Evolutionary conservation across 495 filamentous ascomycete species (phyloP).

Genomic region (Penicillium antarcticum): DNA sequence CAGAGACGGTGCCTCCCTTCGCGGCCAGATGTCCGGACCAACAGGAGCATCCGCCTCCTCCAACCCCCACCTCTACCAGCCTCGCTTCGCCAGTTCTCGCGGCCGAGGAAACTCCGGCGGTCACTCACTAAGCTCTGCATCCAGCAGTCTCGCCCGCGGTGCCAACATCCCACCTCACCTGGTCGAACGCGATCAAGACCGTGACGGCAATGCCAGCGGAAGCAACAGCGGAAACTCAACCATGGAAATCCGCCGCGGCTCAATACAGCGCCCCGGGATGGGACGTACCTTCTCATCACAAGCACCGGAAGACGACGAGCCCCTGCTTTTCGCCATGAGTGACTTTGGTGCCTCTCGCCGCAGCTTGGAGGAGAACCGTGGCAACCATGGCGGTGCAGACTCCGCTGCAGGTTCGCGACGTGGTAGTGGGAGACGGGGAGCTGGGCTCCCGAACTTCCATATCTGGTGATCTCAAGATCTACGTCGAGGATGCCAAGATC

Average conservation of each 20-base stretch:
- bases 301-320: slow-evolving; percentile 66
- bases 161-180: slow-evolving; percentile 32
- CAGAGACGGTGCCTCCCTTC: slow-evolving; percentile 37
- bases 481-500: not conserved
- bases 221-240: slow-evolving; percentile 45
- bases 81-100: slow-evolving; percentile 38
- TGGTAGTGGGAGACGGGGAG: slow-evolving; percentile 37
- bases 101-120: slow-evolving; percentile 41
- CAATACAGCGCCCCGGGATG: slow-evolving; percentile 31
- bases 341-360: slow-evolving; percentile 69
- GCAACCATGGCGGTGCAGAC: slow-evolving; percentile 36
- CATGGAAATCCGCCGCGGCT: slow-evolving; percentile 33
- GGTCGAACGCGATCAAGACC: slow-evolving; percentile 36
- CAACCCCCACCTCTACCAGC: slow-evolving; percentile 36
- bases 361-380: slow-evolving; percentile 68
- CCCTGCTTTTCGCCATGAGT: slow-evolving; percentile 83
- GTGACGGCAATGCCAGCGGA: slow-evolving; percentile 52
- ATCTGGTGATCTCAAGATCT: slow-evolving; percentile 20
- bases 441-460: slow-evolving; percentile 31
- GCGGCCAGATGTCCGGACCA: slow-evolving; percentile 31
- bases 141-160: slow-evolving; percentile 41
- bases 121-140: slow-evolving; percentile 43
- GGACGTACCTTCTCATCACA: slow-evolving; percentile 34
- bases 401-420: slow-evolving; percentile 35
- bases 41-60: slow-evolving; percentile 34